These are phyloP conservation scores for Wickerhamomyces sp. DNA, from an alignment of 1,139 yeast species.

Conservation along the genomic window DNA sequence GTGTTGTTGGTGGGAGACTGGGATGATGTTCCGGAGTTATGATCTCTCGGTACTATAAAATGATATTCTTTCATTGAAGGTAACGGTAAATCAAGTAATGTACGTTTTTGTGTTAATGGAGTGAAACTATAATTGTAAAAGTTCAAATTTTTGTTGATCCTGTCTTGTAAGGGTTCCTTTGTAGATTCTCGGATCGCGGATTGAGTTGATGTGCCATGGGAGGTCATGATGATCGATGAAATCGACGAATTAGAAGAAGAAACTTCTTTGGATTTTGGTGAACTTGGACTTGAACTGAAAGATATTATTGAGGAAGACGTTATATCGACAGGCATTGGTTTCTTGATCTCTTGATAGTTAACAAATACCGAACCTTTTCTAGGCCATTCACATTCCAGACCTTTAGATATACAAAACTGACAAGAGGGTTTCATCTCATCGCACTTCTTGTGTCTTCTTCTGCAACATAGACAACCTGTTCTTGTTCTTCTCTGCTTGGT, in stretches of 20 bases:
- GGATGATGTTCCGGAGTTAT: not conserved
- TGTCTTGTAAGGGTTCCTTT: not conserved
- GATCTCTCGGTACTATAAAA: conserved; percentile 8
- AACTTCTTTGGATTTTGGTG: not conserved
- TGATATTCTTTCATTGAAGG: conserved; percentile 9
- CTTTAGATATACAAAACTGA: conserved; percentile 29
- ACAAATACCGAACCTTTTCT: conserved; percentile 23
- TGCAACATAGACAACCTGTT: conserved; percentile 42
- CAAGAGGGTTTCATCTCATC: conserved; percentile 40
- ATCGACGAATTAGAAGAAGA: not conserved
- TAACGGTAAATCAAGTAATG: not conserved
- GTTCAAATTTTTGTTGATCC: not conserved
- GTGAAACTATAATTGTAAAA: not conserved
- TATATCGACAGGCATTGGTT: not conserved
- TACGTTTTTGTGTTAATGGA: not conserved
- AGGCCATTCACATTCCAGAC: conserved; percentile 37
- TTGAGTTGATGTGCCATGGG: too few species aligned
- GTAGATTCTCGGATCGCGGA: not conserved
- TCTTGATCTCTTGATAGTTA: conserved; percentile 11
- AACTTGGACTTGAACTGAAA: not conserved
- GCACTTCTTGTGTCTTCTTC: conserved; percentile 41
- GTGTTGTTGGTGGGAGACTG: too few species aligned
- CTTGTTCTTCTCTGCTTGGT: conserved; percentile 29
- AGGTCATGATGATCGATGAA: too few species aligned
- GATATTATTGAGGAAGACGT: not conserved